A percentile compares a stretch with the other conserved stretches of the same genome.
Evolutionary conservation across 441 rosid genomes (phyloP).

Genomic region (Bruguiera hainesii): DNA sequence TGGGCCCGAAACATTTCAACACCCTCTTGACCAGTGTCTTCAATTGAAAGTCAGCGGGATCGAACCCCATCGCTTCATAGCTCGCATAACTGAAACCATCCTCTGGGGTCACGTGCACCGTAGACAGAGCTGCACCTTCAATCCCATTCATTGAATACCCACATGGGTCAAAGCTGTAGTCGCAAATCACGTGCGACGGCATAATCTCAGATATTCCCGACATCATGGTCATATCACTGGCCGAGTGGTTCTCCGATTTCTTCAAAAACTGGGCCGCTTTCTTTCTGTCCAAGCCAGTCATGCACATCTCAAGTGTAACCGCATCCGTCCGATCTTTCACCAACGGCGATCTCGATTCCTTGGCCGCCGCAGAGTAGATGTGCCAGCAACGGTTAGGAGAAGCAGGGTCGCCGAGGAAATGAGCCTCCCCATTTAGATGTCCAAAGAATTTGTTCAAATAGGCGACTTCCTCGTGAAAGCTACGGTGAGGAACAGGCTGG

Average conservation of each 20-base stretch:
- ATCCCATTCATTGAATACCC: slow-evolving; percentile 95
- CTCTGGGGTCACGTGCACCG: slow-evolving; percentile 91
- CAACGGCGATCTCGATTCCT: slow-evolving; percentile 5
- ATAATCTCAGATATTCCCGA: slow-evolving; percentile 59
- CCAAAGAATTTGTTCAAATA: slow-evolving; percentile 39
- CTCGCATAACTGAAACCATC: slow-evolving; percentile 89
- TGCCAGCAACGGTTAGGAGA: slow-evolving; percentile 62
- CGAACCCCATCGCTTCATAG: slow-evolving; percentile 61
- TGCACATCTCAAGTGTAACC: slow-evolving; percentile 67
- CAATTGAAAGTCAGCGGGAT: slow-evolving; percentile 30
- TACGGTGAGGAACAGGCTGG: slow-evolving; percentile 79
- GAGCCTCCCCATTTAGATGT: slow-evolving; percentile 46
- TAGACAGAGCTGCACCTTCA: slow-evolving; percentile 64
- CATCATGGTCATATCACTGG: slow-evolving; percentile 41
- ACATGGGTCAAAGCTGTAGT: slow-evolving; percentile 82
- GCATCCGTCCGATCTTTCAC: slow-evolving; percentile 6
- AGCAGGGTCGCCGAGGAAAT: slow-evolving; percentile 51
- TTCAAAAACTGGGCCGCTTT: slow-evolving; percentile 52
- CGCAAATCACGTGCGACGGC: slow-evolving; percentile 60
- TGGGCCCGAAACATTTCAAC: slow-evolving; percentile 33
- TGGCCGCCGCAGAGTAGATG: slow-evolving; percentile 40
- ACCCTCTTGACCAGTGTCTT: slow-evolving; percentile 30
- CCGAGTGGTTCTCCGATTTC: slow-evolving; percentile 35
- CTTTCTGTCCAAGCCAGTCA: slow-evolving; percentile 70
- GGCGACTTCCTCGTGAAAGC: slow-evolving; percentile 65